Evolutionary conservation across 1,284 basidiomycete genomes (phyloP), one percentile per base, ranked within the genome.

Genomic region (Sporisorium exsertum): DNA sequence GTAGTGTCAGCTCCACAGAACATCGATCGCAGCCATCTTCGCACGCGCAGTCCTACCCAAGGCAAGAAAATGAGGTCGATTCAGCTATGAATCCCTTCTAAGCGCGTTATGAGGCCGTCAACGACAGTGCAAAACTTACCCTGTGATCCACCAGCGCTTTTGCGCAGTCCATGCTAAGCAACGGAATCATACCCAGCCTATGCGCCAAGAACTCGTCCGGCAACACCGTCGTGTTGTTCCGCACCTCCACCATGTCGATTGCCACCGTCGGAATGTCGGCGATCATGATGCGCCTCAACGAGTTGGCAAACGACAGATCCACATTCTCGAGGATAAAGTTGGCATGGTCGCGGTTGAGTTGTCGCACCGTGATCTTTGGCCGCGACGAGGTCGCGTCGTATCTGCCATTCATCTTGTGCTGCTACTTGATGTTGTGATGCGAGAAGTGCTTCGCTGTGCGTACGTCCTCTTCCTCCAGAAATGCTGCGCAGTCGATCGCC

Each of bases 191-290:
- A 24, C 97, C 97, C 26, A 99, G 88, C 49, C 97, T 90, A 86
- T 99, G 97, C 0, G 95, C 94, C 70, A 99, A 92, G 88, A 97
- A 97, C 87, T 99, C 97, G 87, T 99, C 97, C 1, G 96, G 93
- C 35, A 99, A 87, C 4, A 98, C 95, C 0, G 93, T 92, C 9
- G 94, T 96, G 86, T 99, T 99, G 64, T 90, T 90, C 73, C 92
- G 89, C 77, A 99, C 92, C 85, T 96, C 93, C 3, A 99, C 96
- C 87, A 96, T 92, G 87, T 99, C 97, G 80, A 99, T 98, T 27
- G 95, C 96, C 24, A 84, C 79, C 13, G 84, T 85, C 1, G 83
- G 81, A 7, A 85, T 81, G 43, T 85, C 84, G 9, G 84, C 84
- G 22, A 85, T 85, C 68, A 85, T 80, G 40, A 79, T 77, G 12